phyloP scores from a whole-genome alignment of 1,284 basidiomycete species.

The Cryptococcus sp. region DNA sequence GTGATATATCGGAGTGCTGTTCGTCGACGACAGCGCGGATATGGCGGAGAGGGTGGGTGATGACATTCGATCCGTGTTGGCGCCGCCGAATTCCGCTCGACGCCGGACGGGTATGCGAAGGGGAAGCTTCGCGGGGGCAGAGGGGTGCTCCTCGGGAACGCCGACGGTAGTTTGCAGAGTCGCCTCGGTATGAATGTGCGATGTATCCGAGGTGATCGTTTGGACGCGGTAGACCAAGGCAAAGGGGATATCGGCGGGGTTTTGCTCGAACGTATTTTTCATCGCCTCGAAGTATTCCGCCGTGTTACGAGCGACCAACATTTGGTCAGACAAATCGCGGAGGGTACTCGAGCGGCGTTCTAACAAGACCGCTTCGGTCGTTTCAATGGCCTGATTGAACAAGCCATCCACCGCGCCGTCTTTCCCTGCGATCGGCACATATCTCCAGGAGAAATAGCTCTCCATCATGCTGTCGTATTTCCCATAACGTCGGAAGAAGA shows the following conservation, averaged over 20 bases:
- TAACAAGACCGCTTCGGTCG: constrained; percentile 19
- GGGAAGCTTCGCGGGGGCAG: constrained; percentile 8
- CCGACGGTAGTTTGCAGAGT: constrained; percentile 21
- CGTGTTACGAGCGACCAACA: constrained; percentile 14
- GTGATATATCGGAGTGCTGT: constrained; percentile 8
- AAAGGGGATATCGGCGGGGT: constrained; percentile 30
- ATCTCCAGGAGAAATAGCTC: constrained; percentile 14
- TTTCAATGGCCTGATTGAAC: constrained; percentile 26
- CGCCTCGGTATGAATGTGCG: constrained; percentile 9
- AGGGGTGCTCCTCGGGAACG: constrained; percentile 21
- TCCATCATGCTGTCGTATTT: constrained; percentile 7
- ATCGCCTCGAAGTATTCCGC: constrained; percentile 19
- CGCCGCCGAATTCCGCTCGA: constrained; percentile 20
- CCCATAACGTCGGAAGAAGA: constrained; percentile 7
- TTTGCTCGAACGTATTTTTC: constrained; percentile 16
- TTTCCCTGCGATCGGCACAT: constrained; percentile 7
- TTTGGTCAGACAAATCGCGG: constrained; percentile 19
- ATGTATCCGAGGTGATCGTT: not conserved
- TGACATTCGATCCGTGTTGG: constrained; percentile 25
- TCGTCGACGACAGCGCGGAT: constrained; percentile 36
- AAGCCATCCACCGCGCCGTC: constrained; percentile 20
- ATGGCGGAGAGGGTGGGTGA: constrained; percentile 41
- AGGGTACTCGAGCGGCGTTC: constrained; percentile 20
- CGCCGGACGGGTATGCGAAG: constrained; percentile 1
- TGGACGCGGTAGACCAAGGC: constrained; percentile 26